Base-by-base conservation (phyloP, 140 eudicot species). In the Senecio squalidus region DNA sequence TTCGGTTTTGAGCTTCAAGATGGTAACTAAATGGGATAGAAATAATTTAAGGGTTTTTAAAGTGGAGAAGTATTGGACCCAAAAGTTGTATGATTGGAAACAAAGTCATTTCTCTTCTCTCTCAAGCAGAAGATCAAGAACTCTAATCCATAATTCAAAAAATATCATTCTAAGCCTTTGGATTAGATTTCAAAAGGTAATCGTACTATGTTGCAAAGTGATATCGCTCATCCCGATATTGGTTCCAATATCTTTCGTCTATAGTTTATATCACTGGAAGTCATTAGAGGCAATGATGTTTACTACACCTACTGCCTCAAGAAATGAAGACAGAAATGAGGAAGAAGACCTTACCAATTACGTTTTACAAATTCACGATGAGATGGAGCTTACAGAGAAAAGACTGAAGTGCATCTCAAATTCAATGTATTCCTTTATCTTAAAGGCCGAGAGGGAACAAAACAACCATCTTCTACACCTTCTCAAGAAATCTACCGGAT, bases 311-410 rank as follows among this genome's bases (percentile, higher is more conserved):
- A 23, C 3, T 0, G 13, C 25, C 75, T 54, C 66, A 20, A 26
- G 1, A 2, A 40, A 23, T 9, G 34, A 18, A 0, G 52, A 57
- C 14, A 4, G 0, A 23, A 53, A 31, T 0, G 60, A 45, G 16
- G 38, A 1, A 5, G 44, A 17, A 34, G 77, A 71, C n/a, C 66
- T 67, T 9, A 9, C 41, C 2, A 47, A 2, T 9, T 74, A 58
- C 9, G 60, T 60, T 49, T 41, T 74, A 21, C 61, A 60, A 13
- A 34, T 73, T 50, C 45, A 75, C 38, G 79, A 69, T 4, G 69
- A 76, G 55, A 72, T 13, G 54, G 61, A 70, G 54, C 41, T 66
- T 9, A 62, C 62, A 2, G 40, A 29, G 1, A n/a, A 18, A 6
- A 45, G 50, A 25, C 28, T 57, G 2, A 38, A 27, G 18, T 25